A percentile compares a stretch with the other conserved stretches of the same genome.
These are phyloP conservation scores for Aureobasidium sp. DNA, from an alignment of 2,329 filamentous ascomycete genomes.

Conservation along the genomic window DNA sequence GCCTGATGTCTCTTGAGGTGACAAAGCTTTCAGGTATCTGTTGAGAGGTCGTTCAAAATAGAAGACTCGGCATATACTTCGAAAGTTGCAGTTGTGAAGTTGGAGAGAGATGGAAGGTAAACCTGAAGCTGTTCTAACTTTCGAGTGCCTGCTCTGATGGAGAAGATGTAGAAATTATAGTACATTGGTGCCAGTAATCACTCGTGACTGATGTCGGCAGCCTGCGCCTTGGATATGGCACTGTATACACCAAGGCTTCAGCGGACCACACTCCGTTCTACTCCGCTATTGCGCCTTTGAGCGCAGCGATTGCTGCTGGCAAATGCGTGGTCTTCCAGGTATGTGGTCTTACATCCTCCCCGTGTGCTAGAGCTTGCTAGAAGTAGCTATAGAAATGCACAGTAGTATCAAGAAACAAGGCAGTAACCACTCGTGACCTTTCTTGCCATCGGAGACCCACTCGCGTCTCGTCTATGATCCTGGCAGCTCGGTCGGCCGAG, in stretches of 20 bases:
- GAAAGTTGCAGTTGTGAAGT: background rate
- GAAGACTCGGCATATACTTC: no score
- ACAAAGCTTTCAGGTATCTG: no score
- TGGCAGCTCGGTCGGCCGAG: no score
- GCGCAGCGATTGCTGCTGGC: slow-evolving; percentile 44
- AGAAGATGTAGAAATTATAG: background rate
- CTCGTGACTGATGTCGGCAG: slow-evolving; percentile 33
- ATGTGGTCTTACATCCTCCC: slow-evolving; percentile 13
- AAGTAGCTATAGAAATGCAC: no score
- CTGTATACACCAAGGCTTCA: slow-evolving; percentile 44
- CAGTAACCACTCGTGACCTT: no score
- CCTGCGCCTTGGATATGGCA: slow-evolving; percentile 32
- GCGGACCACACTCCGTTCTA: slow-evolving; percentile 43
- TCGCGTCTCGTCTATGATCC: no score
- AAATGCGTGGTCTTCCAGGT: slow-evolving; percentile 48
- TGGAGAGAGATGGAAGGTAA: background rate
- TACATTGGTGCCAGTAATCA: no score
- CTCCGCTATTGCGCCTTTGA: slow-evolving; percentile 38
- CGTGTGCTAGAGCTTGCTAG: no score
- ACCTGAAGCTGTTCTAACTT: background rate
- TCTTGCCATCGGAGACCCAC: no score
- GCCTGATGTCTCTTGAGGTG: background rate
- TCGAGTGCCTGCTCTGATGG: background rate
- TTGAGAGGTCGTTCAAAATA: background rate
- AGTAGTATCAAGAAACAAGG: no score